These are phyloP conservation scores for Vanilla planifolia DNA, from an alignment of 106 monocot genomes.

Conservation along the genomic window DNA sequence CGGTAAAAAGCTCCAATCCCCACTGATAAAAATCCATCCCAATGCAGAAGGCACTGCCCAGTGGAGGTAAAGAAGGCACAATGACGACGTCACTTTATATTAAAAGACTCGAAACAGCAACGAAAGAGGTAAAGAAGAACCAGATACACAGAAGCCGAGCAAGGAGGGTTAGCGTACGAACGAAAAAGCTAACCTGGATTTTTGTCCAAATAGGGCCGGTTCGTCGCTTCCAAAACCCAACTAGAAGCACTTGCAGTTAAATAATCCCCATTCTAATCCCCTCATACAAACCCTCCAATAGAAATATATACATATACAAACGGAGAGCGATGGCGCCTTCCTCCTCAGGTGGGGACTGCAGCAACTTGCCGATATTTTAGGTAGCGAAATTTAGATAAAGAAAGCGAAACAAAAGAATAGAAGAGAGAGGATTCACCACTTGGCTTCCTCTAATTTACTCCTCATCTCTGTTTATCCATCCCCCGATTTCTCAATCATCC, in stretches of 20 bases:
- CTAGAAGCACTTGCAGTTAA: not conserved
- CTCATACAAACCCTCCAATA: not conserved
- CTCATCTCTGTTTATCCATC: not conserved
- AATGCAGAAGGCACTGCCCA: too few species aligned
- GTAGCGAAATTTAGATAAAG: not conserved
- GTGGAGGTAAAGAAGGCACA: not conserved
- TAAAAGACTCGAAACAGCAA: not conserved
- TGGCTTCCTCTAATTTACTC: slow-evolving; percentile 1
- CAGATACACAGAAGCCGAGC: not conserved
- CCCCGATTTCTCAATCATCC: not conserved
- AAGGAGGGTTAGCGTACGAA: slow-evolving; percentile 1
- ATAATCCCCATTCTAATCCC: not conserved
- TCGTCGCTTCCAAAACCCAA: not conserved
- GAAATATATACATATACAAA: not conserved
- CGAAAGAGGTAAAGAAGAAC: not conserved
- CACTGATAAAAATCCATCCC: not conserved
- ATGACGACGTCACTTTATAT: not conserved
- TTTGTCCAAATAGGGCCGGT: not conserved
- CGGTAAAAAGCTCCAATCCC: not conserved
- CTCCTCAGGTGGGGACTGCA: slow-evolving; percentile 1
- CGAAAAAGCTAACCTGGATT: not conserved
- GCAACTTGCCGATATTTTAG: slow-evolving; percentile 6
- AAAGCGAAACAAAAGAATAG: not conserved
- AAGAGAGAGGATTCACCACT: not conserved
- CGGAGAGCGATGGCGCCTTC: not conserved